A percentile compares a stretch with the other conserved stretches of the same genome.
These are phyloP conservation scores for Botrytis byssoidea DNA, from an alignment of 2,329 filamentous ascomycete genomes.

Conservation along the genomic window DNA sequence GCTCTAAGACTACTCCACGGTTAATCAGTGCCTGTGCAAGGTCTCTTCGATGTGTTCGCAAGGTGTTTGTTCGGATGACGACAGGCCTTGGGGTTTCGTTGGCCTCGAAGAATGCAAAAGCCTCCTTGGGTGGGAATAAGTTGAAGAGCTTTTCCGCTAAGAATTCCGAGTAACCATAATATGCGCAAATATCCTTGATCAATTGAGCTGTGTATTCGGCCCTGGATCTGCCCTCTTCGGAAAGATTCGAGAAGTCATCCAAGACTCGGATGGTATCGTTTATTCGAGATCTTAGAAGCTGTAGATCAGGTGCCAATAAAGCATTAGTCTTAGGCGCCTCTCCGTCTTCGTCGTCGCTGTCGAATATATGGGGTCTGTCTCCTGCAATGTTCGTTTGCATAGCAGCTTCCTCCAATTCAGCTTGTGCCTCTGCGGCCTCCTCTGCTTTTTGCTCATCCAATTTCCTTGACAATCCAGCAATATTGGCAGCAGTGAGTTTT, in stretches of 20 bases:
- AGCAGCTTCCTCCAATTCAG: constrained; percentile 80
- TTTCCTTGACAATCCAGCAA: constrained; percentile 83
- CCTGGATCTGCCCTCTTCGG: constrained; percentile 76
- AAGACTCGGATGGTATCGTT: constrained; percentile 91
- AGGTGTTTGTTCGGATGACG: constrained; percentile 94
- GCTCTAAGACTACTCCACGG: constrained; percentile 91
- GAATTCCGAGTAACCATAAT: constrained; percentile 94
- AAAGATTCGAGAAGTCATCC: constrained; percentile 80
- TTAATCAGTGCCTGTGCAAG: constrained; percentile 94
- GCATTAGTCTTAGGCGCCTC: constrained; percentile 57
- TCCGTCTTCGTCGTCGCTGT: constrained; percentile 60
- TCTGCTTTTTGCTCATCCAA: constrained; percentile 74
- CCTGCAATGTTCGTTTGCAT: constrained; percentile 91
- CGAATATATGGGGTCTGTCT: constrained; percentile 66
- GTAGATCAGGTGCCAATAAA: constrained; percentile 81
- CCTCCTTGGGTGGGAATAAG: constrained; percentile 88
- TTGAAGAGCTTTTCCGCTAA: constrained; percentile 95
- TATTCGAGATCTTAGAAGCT: constrained; percentile 83
- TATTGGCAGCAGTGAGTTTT: constrained; percentile 91
- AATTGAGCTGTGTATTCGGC: constrained; percentile 86
- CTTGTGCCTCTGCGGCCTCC: constrained; percentile 79
- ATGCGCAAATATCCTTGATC: constrained; percentile 87
- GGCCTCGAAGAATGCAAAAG: constrained; percentile 97
- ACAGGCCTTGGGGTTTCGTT: constrained; percentile 94
- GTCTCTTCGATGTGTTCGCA: constrained; percentile 72